Evolutionary conservation across 225 moss, liverwort and hornwort genomes (phyloP), one percentile per base, ranked within the genome.

Genomic region (Polytrichum formosum): DNA sequence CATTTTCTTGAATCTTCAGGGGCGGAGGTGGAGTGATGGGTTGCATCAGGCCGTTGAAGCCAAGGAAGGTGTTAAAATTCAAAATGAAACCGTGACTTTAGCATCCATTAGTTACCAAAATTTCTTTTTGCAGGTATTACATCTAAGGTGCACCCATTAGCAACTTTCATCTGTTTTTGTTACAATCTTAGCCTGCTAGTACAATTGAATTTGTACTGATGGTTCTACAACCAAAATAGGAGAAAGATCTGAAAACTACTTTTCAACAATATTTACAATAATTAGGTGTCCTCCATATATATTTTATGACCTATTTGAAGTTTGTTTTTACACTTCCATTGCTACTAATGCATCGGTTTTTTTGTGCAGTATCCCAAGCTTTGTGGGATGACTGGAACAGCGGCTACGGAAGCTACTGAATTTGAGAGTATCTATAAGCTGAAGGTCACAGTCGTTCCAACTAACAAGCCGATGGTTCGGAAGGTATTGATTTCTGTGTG

Each of bases 341-440:
- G 46, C 5, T 33, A 20, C 61, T 27, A 7, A 22, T 7, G 2
- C 0, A 56, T 28, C 31, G 9, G 33, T 9, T 17, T 5, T 23
- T 54, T 46, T 65, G 53, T 77, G 68, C 84, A 94, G 90, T 97
- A 97, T 62, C 90, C 89, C 63, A 94, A 82, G 75, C 75, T 97
- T 20, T 97, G 94, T 74, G 93, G 96, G 53, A 97, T 97, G 96
- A 97, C 96, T 6, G 96, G 96, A 74, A 97, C 96, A 78, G 96
- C 96, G 66, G 96, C 96, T 69, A 97, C 96, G 54, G 96, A 93
- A 79, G 82, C 69, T 58, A 87, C 89, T 67, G 96, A 97, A 73
- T 94, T 97, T 64, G 79, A 78, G 68, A 96, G 90, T 75, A 97
- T 97, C 30, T 97, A 94, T 69, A 97, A 94, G 76, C 69, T 97